Conservation (phyloP, 148 eudicot species). For the Persicaria tinctoria region DNA sequence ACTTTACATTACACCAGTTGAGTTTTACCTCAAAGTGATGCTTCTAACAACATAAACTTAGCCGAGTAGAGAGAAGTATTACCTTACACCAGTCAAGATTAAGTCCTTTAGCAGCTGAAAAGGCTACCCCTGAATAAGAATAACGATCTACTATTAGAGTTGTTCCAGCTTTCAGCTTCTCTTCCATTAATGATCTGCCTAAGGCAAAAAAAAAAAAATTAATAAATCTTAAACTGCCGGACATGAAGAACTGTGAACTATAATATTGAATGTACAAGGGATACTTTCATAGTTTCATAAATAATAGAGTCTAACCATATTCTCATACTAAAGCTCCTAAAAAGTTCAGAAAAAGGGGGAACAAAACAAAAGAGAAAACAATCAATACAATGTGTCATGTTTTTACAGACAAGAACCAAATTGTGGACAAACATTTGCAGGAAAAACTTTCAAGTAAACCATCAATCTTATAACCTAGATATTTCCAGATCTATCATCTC, state of each 20-base stretch:
- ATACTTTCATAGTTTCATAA: neutral
- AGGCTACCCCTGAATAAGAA: constrained; percentile 96
- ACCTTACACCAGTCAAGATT: constrained; percentile 97
- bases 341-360: neutral
- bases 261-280: neutral
- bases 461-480: neutral
- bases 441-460: neutral
- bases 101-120: constrained; percentile 96
- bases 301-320: neutral
- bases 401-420: neutral
- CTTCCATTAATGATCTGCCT: constrained; percentile 70
- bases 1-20: neutral
- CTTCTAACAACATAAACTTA: neutral
- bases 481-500: neutral
- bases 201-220: constrained; percentile 10
- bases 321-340: neutral
- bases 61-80: neutral
- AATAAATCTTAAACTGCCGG: neutral
- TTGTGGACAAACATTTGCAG: neutral
- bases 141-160: constrained; percentile 91
- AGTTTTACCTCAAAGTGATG: neutral
- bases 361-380: neutral
- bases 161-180: constrained; percentile 71
- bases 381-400: neutral
- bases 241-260: neutral